phyloP scores from a whole-genome alignment of 2,329 filamentous ascomycete genomes.

The Pyrenophora tritici-repentis region DNA sequence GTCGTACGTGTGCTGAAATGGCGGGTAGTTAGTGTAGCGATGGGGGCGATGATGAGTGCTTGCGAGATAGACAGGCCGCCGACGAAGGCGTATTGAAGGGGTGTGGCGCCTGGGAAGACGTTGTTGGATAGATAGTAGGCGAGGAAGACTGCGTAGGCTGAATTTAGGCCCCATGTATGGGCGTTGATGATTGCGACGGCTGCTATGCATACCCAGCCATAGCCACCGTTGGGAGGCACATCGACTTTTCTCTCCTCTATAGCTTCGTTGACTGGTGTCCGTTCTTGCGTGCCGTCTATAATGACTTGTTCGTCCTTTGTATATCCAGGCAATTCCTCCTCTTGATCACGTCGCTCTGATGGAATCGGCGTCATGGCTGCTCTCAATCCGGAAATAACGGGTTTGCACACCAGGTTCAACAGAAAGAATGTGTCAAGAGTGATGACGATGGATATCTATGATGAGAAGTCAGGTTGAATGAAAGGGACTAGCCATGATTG shows the following conservation, averaged over 20 bases:
- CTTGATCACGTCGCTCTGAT: neutral
- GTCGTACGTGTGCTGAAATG: slow-evolving; percentile 66
- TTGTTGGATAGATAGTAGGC: slow-evolving; percentile 69
- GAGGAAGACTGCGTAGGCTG: slow-evolving; percentile 73
- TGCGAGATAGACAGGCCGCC: slow-evolving; percentile 70
- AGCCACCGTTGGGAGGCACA: slow-evolving; percentile 64
- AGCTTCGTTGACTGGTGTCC: neutral
- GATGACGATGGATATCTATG: neutral
- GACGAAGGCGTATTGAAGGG: slow-evolving; percentile 76
- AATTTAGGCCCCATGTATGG: slow-evolving; percentile 78
- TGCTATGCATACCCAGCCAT: slow-evolving; percentile 62
- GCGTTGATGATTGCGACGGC: slow-evolving; percentile 39
- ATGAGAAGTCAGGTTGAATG: neutral
- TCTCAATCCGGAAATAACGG: neutral
- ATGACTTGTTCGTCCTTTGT: neutral
- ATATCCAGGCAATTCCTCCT: neutral
- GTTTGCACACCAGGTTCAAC: neutral
- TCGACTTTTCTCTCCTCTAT: slow-evolving; percentile 32
- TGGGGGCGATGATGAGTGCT: slow-evolving; percentile 70
- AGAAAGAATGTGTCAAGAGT: neutral
- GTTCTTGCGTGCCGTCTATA: neutral
- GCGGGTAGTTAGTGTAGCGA: slow-evolving; percentile 67
- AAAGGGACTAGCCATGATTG: neutral
- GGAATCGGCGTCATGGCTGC: neutral
- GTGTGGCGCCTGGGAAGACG: slow-evolving; percentile 65